Evolutionary conservation across 202 grass and related monocot species (phyloP).

Genomic region (Brachypodium distachyon): DNA sequence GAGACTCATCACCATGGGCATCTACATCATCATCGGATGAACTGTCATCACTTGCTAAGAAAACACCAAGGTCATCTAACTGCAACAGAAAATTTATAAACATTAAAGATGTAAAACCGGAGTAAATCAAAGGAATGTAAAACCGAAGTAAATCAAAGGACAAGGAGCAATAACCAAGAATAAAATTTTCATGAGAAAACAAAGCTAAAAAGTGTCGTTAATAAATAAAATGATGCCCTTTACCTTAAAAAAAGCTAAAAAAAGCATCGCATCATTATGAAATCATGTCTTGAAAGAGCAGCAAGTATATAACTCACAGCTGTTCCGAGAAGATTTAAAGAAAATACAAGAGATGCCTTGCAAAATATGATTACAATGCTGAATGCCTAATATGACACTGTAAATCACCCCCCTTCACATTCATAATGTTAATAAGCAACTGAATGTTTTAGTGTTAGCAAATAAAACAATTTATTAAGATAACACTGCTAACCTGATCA

Average conservation of each 20-base stretch:
- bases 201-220: background rate
- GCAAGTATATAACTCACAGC: background rate
- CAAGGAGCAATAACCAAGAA: background rate
- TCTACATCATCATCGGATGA: conserved; percentile 48
- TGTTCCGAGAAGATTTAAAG: background rate
- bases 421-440: background rate
- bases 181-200: background rate
- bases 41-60: conserved; percentile 58
- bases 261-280: background rate
- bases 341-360: background rate
- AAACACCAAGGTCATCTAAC: conserved; percentile 65
- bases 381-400: background rate
- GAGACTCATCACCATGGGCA: conserved; percentile 10
- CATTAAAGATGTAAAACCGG: background rate
- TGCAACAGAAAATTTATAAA: conserved; percentile 3
- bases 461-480: background rate
- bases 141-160: background rate
- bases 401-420: background rate
- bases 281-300: background rate
- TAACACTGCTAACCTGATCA: conserved; percentile 48
- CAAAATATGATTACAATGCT: background rate
- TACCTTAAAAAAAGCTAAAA: background rate
- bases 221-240: no score
- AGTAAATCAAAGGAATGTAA: background rate
- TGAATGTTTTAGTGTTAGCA: background rate